Evolutionary conservation across 805 yeast species (phyloP), one percentile per base, ranked within the genome.

Genomic region (Metschnikowia lochheadii): DNA sequence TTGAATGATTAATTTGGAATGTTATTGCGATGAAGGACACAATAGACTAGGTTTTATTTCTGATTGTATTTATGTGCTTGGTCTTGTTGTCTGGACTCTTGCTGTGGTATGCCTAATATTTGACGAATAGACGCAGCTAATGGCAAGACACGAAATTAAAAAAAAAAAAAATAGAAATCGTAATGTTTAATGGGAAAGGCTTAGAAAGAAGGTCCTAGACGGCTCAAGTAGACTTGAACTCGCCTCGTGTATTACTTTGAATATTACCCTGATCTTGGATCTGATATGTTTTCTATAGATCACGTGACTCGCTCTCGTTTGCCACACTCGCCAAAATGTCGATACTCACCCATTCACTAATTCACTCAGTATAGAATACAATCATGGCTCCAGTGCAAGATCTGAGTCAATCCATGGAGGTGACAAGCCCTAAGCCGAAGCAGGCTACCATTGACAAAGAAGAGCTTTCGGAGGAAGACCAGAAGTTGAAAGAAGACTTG

Each of bases 401-500:
- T 39, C 51, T 36, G 43, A 51, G 53, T 40, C 53, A 47, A 31
- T 26, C 57, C 20, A 43, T 48, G n/a, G 54, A 51, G 26, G 55
- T 58, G 31, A 63, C 56, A 29, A 54, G 54, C 15, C 41, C 61
- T 35, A 66, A 65, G 56, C 55, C 62, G 44, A 64, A 56, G 32
- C 59, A 52, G 15, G 61, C 62, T 5, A 61, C 59, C 48, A 59
- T 63, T 37, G 72, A 70, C 34, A 95, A 85, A 62, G 97, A 90
- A 65, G 96, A 90, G 65, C 78, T 94, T 52, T 85, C 90, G 29
- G 98, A 91, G 68, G 98, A 92, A 67, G 99, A 94, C 69, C 85
- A 82, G 59, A 87, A 85, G 64, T 79, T 94, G 58, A 91, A 94
- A 65, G 81, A 79, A 46, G 96, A 90, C 63, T 79, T 94, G 62